Evolutionary conservation across 805 yeast genomes (phyloP).

Genomic region (Grigorovia jiainica): DNA sequence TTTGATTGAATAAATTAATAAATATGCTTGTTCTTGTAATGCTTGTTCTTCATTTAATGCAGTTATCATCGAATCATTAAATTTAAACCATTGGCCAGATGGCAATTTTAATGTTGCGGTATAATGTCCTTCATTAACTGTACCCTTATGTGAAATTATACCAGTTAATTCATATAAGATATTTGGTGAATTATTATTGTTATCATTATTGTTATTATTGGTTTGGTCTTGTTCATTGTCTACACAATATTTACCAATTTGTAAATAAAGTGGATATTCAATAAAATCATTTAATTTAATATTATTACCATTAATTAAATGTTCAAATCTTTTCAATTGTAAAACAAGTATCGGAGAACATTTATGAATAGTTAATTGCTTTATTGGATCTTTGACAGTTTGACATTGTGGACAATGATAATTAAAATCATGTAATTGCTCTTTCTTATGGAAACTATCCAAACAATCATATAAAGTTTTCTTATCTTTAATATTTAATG

Average conservation of each 20-base stretch:
- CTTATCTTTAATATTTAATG: conserved; percentile 57
- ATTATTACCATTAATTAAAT: conserved; percentile 33
- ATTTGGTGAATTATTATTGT: conserved; percentile 22
- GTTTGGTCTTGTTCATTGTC: conserved; percentile 5
- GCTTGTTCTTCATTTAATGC: conserved; percentile 58
- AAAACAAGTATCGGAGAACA: conserved; percentile 73
- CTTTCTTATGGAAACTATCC: conserved; percentile 66
- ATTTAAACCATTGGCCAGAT: conserved; percentile 79
- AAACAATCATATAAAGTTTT: conserved; percentile 52
- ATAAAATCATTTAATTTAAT: conserved; percentile 72
- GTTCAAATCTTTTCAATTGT: conserved; percentile 66
- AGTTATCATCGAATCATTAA: conserved; percentile 81
- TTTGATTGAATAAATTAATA: conserved; percentile 53
- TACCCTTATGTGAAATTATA: conserved; percentile 81
- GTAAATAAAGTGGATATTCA: conserved; percentile 59
- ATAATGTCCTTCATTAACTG: conserved; percentile 94
- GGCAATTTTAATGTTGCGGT: conserved; percentile 64
- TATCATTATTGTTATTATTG: conserved; percentile 1
- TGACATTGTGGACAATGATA: conserved; percentile 65
- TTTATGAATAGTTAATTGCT: conserved; percentile 57
- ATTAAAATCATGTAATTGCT: conserved; percentile 56
- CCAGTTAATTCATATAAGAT: conserved; percentile 77
- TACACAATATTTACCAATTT: conserved; percentile 52
- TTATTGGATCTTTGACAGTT: conserved; percentile 53
- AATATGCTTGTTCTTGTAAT: conserved; percentile 63